Percentiles rank a stretch among this genome's conserved stretches.
These are phyloP conservation scores for Neurospora sp. DNA, from an alignment of 2,329 filamentous ascomycete genomes.

Conservation along the genomic window DNA sequence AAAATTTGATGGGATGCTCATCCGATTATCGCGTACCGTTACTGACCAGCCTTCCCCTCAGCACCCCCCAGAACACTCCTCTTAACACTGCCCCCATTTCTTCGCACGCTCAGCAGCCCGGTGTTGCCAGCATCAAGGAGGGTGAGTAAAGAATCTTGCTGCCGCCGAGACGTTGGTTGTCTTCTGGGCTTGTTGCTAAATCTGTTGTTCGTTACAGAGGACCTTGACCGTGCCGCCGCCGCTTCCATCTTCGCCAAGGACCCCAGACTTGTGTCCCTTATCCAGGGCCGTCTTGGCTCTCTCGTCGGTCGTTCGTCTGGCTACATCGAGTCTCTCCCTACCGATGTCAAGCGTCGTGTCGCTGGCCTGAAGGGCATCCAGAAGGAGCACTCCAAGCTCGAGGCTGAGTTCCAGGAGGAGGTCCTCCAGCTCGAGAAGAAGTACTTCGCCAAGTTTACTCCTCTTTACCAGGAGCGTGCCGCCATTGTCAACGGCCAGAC, in stretches of 20 bases:
- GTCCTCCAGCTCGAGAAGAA: slow-evolving; percentile 98
- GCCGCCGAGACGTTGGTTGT: slow-evolving; percentile 8
- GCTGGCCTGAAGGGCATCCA: slow-evolving; percentile 95
- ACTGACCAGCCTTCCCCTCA: slow-evolving; percentile 31
- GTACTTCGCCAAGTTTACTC: slow-evolving; percentile 98
- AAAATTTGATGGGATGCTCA: neutral
- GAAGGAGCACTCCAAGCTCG: slow-evolving; percentile 96
- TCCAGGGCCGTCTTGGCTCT: slow-evolving; percentile 88
- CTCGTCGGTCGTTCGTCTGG: slow-evolving; percentile 93
- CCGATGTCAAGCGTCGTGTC: slow-evolving; percentile 83
- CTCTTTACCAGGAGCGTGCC: slow-evolving; percentile 90
- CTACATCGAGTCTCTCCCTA: slow-evolving; percentile 92
- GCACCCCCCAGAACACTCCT: slow-evolving; percentile 97
- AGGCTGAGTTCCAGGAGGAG: slow-evolving; percentile 97
- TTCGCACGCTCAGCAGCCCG: slow-evolving; percentile 91
- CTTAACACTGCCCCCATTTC: slow-evolving; percentile 93
- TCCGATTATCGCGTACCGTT: slow-evolving; percentile 4
- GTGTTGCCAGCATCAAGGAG: slow-evolving; percentile 92
- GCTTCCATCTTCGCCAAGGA: slow-evolving; percentile 94
- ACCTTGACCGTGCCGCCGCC: slow-evolving; percentile 75
- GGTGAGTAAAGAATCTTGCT: slow-evolving; percentile 48
- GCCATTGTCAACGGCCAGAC: slow-evolving; percentile 79
- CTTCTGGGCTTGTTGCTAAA: slow-evolving; percentile 6
- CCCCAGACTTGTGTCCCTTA: slow-evolving; percentile 90
- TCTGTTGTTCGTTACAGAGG: slow-evolving; percentile 51